Evolutionary conservation across 2,329 filamentous ascomycete genomes (phyloP).

Genomic region (Taxawa tesnikishii): DNA sequence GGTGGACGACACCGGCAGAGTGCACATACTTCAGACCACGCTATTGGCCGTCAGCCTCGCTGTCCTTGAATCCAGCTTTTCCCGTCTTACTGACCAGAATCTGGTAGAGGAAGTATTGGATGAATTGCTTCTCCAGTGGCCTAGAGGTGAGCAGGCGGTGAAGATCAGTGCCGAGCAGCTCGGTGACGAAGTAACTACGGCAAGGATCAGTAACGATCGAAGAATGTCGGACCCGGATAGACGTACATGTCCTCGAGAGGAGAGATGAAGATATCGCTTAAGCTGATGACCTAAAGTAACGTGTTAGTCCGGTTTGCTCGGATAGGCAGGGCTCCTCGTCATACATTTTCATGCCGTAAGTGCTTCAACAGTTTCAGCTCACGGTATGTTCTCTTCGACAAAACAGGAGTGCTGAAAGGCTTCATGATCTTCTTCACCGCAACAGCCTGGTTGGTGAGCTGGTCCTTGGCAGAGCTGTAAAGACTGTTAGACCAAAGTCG

Average conservation of each 20-base stretch:
- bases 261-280: constrained; percentile 99
- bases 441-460: constrained; percentile 92
- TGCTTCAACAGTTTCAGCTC: constrained; percentile 97
- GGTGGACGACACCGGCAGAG: constrained; percentile 93
- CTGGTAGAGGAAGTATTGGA: constrained; percentile 99
- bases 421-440: constrained; percentile 99
- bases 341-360: constrained; percentile 88
- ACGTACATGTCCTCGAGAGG: constrained; percentile 91
- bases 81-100: constrained; percentile 60
- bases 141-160: constrained; percentile 90
- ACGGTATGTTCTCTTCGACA: constrained; percentile 94
- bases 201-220: neutral
- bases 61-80: neutral
- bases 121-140: constrained; percentile 97
- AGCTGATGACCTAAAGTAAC: constrained; percentile 70
- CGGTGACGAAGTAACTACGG: constrained; percentile 87
- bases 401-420: constrained; percentile 96
- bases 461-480: constrained; percentile 83
- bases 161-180: constrained; percentile 90
- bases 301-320: constrained; percentile 1
- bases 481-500: constrained; percentile 1
- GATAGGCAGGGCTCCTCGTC: constrained; percentile 10
- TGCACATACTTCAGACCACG: constrained; percentile 98
- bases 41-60: constrained; percentile 32
- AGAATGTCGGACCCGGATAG: neutral